Evolutionary conservation across 305 asterid species (phyloP), one percentile per base, ranked within the genome.

Genomic region (Vinca major): DNA sequence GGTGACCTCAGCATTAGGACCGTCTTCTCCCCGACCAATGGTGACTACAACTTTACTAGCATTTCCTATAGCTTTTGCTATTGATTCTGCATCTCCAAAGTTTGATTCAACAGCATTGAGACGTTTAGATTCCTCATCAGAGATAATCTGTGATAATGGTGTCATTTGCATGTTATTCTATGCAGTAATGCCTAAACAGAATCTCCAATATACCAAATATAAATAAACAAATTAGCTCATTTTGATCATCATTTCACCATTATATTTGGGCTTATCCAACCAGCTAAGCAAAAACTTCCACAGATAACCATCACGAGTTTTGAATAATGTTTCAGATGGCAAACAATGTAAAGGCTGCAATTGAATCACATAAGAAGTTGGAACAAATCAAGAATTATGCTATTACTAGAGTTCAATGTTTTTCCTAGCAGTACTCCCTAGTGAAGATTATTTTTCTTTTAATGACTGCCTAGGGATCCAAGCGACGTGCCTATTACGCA

Each of bases 41-140:
- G 97, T 88, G 52, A 92, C 92, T 1, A 92, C 98, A 6, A 92
- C 96, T 83, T 92, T 92, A 86, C 91, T 80, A 43, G 98, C 97
- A 44, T 82, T 92, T 57, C 98, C 98, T 7, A 92, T 88, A 14
- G 96, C 96, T 70, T 85, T 90, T 4, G 98, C 98, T 9, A 92
- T 88, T 13, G 96, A 78, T 72, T 90, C 96, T 47, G 90, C 81
- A 68, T 87, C 88, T 26, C 81, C 76, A 71, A 88, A 92, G 62
- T 74, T 71, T 56, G 97, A 90, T 64, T 77, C 86, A 44, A 92
- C 97, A 0, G 96, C 95, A 47, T 88, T 90, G 67, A 90, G 80
- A 48, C 91, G 82, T 82, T 71, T 88, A 7, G 87, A 86, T 74
- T 90, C 95, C 14, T 88, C 96, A 0, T 64, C 78, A 7, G 98